Evolutionary conservation across 495 filamentous ascomycete genomes (phyloP), one percentile per base, ranked within the genome.

Genomic region (Trypethelium eluteriae): DNA sequence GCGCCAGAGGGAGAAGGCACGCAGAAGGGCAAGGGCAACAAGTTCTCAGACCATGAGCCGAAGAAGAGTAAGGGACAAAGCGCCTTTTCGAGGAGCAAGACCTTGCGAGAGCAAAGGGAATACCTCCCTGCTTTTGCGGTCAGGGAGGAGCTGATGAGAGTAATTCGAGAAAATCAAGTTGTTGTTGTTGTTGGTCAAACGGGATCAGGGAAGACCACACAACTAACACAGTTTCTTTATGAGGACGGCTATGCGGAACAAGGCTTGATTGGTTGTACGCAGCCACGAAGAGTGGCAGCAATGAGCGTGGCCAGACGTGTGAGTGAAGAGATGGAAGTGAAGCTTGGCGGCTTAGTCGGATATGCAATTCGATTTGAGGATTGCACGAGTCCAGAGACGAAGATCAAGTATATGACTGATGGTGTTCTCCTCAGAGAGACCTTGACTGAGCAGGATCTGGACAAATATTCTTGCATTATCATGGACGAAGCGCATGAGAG

Each of bases 401-500:
- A 86, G 67, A 98, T 99, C 76, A 99, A 99, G 77, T 99, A 99
- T 73, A 97, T 99, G 95, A 99, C 95, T 1, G 95, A 99, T 72
- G 95, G 95, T 77, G 92, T 99, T 6, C 81, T 99, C 35, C 83
- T 99, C 16, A 87, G 95, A 73, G 95, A 99, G 72, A 96, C 90
- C 14, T 83, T 99, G 9, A 89, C 90, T 62, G 92, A 97, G 72
- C 83, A 85, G 16, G 96, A 99, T 73, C 83, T 99, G 34, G 95
- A 98, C 76, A 90, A 90, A 72, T 99, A 99, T 76, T 96, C 93
- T 12, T 96, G 92, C 74, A 92, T 99, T 62, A 99, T 99, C 75
- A 97, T 99, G 94, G 95, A 99, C 76, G 95, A 99, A 79, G 95
- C 95, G 2, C 95, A 99, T 81, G 95, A 99, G 75, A 85, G 95